These are phyloP conservation scores for Candida xiaguanensis DNA, from an alignment of 805 yeast genomes.

Conservation along the genomic window DNA sequence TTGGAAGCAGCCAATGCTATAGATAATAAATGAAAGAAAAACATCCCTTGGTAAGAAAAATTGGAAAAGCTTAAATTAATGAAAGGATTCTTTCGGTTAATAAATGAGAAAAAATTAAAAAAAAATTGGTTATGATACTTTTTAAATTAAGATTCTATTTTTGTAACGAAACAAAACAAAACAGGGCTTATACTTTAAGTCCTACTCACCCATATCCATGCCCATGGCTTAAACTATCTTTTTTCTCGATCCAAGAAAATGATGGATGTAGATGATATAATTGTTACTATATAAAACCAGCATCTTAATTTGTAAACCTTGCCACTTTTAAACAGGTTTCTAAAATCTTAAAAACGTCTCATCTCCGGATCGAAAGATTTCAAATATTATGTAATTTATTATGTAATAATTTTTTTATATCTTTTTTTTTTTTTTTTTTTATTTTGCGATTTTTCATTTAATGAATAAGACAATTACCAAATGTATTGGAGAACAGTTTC, in stretches of 20 bases:
- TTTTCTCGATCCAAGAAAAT: too few species aligned
- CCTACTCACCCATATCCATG: too few species aligned
- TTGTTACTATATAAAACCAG: too few species aligned
- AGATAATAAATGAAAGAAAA: background rate
- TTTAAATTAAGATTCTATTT: background rate
- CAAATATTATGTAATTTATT: too few species aligned
- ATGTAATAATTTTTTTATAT: too few species aligned
- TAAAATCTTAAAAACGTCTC: too few species aligned
- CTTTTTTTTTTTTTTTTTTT: background rate
- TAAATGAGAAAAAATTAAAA: background rate
- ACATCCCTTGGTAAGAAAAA: background rate
- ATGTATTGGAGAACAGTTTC: constrained; percentile 17
- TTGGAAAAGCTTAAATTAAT: background rate
- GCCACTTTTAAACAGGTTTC: too few species aligned
- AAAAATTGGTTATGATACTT: constrained; percentile 1
- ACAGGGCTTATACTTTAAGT: constrained; percentile 1
- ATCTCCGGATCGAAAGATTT: too few species aligned
- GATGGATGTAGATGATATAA: too few species aligned
- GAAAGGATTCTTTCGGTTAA: background rate
- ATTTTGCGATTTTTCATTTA: background rate
- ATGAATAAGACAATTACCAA: background rate
- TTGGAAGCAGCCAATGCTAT: constrained; percentile 3
- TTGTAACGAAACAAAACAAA: constrained; percentile 3
- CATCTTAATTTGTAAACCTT: too few species aligned
- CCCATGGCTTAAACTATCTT: too few species aligned